phyloP scores from a whole-genome alignment of 129 eudicot species.

The Artemisia argyi region DNA sequence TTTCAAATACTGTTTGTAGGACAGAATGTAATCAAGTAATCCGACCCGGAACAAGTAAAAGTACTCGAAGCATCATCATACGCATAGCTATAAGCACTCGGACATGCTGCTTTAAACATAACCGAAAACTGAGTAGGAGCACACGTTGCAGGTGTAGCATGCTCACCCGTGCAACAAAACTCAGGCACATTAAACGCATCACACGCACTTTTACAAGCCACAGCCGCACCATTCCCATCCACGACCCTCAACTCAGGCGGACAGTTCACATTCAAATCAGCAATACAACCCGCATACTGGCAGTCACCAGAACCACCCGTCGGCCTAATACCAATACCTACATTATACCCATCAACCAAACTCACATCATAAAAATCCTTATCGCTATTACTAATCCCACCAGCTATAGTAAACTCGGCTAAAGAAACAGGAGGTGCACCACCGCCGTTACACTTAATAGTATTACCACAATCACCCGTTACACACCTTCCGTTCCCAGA shows the following conservation, averaged over 20 bases:
- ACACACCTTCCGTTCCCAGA: slow-evolving; percentile 56
- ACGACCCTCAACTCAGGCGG: slow-evolving; percentile 55
- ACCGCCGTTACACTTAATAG: slow-evolving; percentile 62
- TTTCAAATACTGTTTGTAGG: slow-evolving; percentile 33
- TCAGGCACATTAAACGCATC: slow-evolving; percentile 60
- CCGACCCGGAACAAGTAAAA: slow-evolving; percentile 70
- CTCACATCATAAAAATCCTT: slow-evolving; percentile 82
- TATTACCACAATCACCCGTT: slow-evolving; percentile 70
- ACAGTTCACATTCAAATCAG: slow-evolving; percentile 55
- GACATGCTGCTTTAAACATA: slow-evolving; percentile 71
- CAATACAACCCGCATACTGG: slow-evolving; percentile 73
- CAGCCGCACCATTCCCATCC: slow-evolving; percentile 41
- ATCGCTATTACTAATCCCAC: slow-evolving; percentile 50
- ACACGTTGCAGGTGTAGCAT: slow-evolving; percentile 61
- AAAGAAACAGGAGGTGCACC: slow-evolving; percentile 70
- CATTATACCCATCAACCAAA: slow-evolving; percentile 80
- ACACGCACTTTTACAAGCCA: slow-evolving; percentile 86
- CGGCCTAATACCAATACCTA: slow-evolving; percentile 60
- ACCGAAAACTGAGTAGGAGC: slow-evolving; percentile 64
- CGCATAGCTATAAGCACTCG: slow-evolving; percentile 80
- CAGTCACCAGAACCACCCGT: slow-evolving; percentile 74
- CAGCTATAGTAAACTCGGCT: slow-evolving; percentile 65
- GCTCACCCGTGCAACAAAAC: slow-evolving; percentile 75
- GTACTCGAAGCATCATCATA: slow-evolving; percentile 85
- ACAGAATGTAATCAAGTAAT: slow-evolving; percentile 71